Evolutionary conservation across 2,329 filamentous ascomycete genomes (phyloP).

Genomic region (Metarhizium robertsii): DNA sequence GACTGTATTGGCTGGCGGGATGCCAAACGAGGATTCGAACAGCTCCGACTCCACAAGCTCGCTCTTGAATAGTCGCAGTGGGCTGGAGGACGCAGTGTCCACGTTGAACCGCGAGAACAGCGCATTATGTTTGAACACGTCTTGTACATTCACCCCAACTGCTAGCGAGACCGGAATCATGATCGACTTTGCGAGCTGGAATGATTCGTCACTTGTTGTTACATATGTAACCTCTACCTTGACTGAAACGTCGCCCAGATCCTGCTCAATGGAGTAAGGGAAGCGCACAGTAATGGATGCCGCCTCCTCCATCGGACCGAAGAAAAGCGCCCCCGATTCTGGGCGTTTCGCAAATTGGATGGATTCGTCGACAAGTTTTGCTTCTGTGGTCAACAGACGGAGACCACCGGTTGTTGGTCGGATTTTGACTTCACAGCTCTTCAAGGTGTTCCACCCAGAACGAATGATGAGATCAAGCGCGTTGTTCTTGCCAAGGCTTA

Average conservation of each 20-base stretch:
- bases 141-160: slow-evolving; percentile 91
- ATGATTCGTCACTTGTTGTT: slow-evolving; percentile 48
- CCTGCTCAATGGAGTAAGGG: slow-evolving; percentile 78
- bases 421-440: slow-evolving; percentile 49
- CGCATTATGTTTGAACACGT: slow-evolving; percentile 76
- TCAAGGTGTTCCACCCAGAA: slow-evolving; percentile 65
- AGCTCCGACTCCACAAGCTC: slow-evolving; percentile 60
- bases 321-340: slow-evolving; percentile 43
- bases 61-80: slow-evolving; percentile 64
- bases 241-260: slow-evolving; percentile 60
- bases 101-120: slow-evolving; percentile 89
- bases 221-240: slow-evolving; percentile 69
- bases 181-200: slow-evolving; percentile 36
- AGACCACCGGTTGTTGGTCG: slow-evolving; percentile 57
- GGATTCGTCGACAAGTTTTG: slow-evolving; percentile 35
- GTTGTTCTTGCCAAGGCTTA: slow-evolving; percentile 72
- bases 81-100: slow-evolving; percentile 66
- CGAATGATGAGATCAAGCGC: slow-evolving; percentile 64
- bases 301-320: slow-evolving; percentile 35
- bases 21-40: slow-evolving; percentile 55
- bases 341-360: slow-evolving; percentile 37
- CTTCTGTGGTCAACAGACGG: slow-evolving; percentile 52
- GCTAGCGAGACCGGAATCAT: slow-evolving; percentile 66
- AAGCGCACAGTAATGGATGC: slow-evolving; percentile 51
- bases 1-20: slow-evolving; percentile 41